A percentile compares a stretch with the other conserved stretches of the same genome.
phyloP scores from a whole-genome alignment of 2,329 filamentous ascomycete species.

The Paracoccidioides lutzii region DNA sequence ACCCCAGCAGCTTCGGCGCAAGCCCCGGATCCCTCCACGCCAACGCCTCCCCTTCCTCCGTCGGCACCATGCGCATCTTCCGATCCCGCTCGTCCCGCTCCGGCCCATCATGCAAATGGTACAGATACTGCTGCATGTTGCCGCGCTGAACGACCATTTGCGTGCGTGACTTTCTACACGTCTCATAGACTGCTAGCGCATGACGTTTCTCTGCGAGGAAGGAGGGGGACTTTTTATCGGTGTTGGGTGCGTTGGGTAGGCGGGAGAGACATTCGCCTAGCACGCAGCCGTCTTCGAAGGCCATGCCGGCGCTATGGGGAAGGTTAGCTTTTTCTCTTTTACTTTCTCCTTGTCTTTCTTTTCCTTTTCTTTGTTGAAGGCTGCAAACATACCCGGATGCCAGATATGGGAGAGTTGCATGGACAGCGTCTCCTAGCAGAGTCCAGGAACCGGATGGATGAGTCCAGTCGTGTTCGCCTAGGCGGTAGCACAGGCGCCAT shows the following conservation, averaged over 20 bases:
- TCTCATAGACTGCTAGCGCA: slow-evolving; percentile 38
- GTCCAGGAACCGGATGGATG: slow-evolving; percentile 44
- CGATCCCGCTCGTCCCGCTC: slow-evolving; percentile 44
- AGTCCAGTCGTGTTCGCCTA: slow-evolving; percentile 44
- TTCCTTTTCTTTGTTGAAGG: not conserved
- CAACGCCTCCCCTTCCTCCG: slow-evolving; percentile 29
- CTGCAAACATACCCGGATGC: slow-evolving; percentile 30
- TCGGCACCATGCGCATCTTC: slow-evolving; percentile 27
- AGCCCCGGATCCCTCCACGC: slow-evolving; percentile 32
- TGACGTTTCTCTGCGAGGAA: slow-evolving; percentile 24
- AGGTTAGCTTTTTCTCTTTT: slow-evolving; percentile 1
- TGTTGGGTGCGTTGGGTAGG: slow-evolving; percentile 26
- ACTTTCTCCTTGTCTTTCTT: not conserved
- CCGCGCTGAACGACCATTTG: slow-evolving; percentile 48
- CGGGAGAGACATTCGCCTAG: slow-evolving; percentile 43
- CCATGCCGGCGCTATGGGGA: slow-evolving; percentile 43
- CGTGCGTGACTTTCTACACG: slow-evolving; percentile 45
- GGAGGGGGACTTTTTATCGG: slow-evolving; percentile 15
- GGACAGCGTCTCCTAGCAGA: slow-evolving; percentile 50
- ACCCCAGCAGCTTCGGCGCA: slow-evolving; percentile 29
- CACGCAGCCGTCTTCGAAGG: slow-evolving; percentile 47
- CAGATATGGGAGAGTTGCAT: slow-evolving; percentile 51
- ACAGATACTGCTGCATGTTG: slow-evolving; percentile 49
- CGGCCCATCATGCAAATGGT: slow-evolving; percentile 47
- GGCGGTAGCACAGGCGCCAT: slow-evolving; percentile 48